Evolutionary conservation across 495 filamentous ascomycete species (phyloP).

Genomic region (Tuber magnatum): DNA sequence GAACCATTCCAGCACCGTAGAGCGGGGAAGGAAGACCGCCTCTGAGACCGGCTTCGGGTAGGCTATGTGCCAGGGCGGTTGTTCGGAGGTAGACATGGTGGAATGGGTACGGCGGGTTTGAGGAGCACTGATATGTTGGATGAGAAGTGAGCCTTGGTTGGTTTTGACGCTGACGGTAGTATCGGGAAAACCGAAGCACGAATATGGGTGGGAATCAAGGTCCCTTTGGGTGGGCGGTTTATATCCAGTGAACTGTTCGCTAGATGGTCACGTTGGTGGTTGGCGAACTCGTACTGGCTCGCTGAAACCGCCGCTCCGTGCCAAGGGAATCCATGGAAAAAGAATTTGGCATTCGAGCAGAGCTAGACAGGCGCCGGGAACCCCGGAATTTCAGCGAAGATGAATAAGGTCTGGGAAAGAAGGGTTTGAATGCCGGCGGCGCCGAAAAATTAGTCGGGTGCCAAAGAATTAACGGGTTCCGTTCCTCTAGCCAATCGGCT

Average conservation of each 20-base stretch:
- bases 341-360: not conserved
- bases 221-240: not conserved
- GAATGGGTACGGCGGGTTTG: not conserved
- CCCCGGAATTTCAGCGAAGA: not conserved
- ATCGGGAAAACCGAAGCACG: not conserved
- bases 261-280: no score
- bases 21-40: constrained; percentile 42
- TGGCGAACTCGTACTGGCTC: not conserved
- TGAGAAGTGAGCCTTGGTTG: not conserved
- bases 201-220: not conserved
- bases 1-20: constrained; percentile 45
- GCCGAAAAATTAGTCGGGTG: not conserved
- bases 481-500: not conserved
- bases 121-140: not conserved
- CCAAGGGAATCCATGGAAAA: not conserved
- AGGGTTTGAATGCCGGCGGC: not conserved
- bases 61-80: constrained; percentile 41
- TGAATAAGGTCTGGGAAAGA: not conserved
- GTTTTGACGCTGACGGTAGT: not conserved
- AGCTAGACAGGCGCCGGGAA: not conserved
- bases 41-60: constrained; percentile 44
- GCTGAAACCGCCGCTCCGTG: not conserved
- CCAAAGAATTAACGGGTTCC: not conserved
- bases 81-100: constrained; percentile 22
- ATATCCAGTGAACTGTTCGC: not conserved